Evolutionary conservation across 2,329 filamentous ascomycete genomes (phyloP).

Genomic region (Colletotrichum eleusines): DNA sequence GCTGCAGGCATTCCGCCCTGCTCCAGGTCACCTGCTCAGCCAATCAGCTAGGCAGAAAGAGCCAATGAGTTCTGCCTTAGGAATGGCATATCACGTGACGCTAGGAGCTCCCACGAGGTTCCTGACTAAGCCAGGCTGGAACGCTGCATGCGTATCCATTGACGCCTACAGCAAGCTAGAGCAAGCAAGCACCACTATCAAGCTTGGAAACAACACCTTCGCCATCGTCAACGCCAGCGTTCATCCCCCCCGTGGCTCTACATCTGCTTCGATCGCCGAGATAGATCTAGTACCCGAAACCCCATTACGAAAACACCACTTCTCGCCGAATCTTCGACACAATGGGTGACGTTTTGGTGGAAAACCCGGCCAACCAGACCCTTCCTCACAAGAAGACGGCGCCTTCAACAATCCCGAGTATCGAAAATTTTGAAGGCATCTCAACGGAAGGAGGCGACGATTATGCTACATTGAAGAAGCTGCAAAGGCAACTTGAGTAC

Average conservation of each 20-base stretch:
- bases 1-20: constrained; percentile 38
- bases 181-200: constrained; percentile 14
- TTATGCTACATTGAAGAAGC: constrained; percentile 95
- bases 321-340: constrained; percentile 46
- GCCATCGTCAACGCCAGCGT: constrained; percentile 27
- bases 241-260: constrained; percentile 5
- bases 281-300: neutral
- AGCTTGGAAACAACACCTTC: constrained; percentile 23
- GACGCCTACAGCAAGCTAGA: constrained; percentile 42
- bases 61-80: neutral
- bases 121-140: constrained; percentile 41
- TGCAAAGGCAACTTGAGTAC: constrained; percentile 95
- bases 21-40: constrained; percentile 7
- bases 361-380: constrained; percentile 80
- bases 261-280: neutral
- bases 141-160: constrained; percentile 43
- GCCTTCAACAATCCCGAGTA: constrained; percentile 85
- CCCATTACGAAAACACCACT: neutral
- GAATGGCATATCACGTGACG: constrained; percentile 3
- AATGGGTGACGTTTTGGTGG: constrained; percentile 91
- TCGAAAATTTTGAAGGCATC: constrained; percentile 89
- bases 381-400: constrained; percentile 85
- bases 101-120: neutral
- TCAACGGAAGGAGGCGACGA: constrained; percentile 87
- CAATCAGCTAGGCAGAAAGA: constrained; percentile 21